These are phyloP conservation scores for Candida caryicola DNA, from an alignment of 805 yeast genomes.

Conservation along the genomic window DNA sequence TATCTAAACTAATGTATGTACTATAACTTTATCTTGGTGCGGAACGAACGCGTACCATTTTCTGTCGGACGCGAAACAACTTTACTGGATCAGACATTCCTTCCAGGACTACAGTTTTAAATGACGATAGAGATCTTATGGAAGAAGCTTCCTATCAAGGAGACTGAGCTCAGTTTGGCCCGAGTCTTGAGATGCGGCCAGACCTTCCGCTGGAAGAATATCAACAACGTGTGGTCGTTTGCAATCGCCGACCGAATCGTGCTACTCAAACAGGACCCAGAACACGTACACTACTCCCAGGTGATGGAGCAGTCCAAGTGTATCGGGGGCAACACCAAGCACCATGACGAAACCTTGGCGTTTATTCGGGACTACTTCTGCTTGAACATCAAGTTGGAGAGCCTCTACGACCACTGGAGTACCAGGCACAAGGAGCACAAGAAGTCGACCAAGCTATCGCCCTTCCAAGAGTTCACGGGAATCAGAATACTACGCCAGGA, in stretches of 20 bases:
- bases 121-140: slow-evolving; percentile 7
- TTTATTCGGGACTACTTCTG: slow-evolving; percentile 70
- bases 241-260: slow-evolving; percentile 59
- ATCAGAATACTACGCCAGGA: slow-evolving; percentile 86
- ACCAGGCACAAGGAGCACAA: slow-evolving; percentile 38
- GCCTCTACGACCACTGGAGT: slow-evolving; percentile 63
- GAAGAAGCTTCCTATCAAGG: slow-evolving; percentile 10
- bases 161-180: slow-evolving; percentile 52
- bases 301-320: slow-evolving; percentile 19
- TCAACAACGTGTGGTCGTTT: slow-evolving; percentile 64
- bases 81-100: no score
- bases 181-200: slow-evolving; percentile 82
- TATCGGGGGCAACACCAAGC: slow-evolving; percentile 1
- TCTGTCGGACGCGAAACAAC: no score
- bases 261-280: slow-evolving; percentile 58
- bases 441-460: slow-evolving; percentile 15
- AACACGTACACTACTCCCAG: slow-evolving; percentile 49
- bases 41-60: no score
- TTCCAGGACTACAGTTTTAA: neutral
- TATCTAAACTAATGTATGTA: neutral
- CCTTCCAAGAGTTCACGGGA: slow-evolving; percentile 52
- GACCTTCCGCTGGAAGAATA: slow-evolving; percentile 75
- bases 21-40: neutral
- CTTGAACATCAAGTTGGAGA: slow-evolving; percentile 50
- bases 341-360: slow-evolving; percentile 31